Base-by-base conservation (phyloP, 2,329 filamentous ascomycete species). In the Cryphonectria radicalis region DNA sequence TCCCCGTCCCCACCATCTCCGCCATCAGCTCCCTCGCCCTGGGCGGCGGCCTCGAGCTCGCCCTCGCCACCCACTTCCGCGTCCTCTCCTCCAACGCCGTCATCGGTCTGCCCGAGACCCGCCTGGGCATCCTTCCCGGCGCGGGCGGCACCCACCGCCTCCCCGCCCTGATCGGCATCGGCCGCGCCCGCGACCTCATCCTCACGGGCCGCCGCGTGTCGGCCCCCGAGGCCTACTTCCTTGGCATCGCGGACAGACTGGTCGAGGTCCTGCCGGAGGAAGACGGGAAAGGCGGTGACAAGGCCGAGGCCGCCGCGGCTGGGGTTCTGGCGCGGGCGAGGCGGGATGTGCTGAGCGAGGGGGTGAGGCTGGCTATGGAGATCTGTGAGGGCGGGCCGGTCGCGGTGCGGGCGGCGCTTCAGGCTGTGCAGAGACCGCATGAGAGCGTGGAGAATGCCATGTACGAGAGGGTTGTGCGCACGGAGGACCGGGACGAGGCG, bases 61-160 rank as follows among this genome's bases (percentile, higher is more conserved):
- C 94, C 1, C 89, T 99, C 8, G 91, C 92, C 75, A 97, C 95
- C 1, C 91, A 96, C 81, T 90, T 99, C 81, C 93, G 96, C 75
- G 91, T 99, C 67, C 91, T 98, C 75, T 88, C 91, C 43, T 94
- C 93, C 55, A 92, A 91, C 46, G 92, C 94, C 22, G 84, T 86
- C 35, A 90, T 99, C 69, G 95, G 90, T 0, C 89, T 98, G 6
- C 96, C 96, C 1, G 96, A 99, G 81, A 98, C 96, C 1, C 88
- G 95, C 2, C 88, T 99, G 2, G 96, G 92, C 70, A 99, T 99
- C 79, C 92, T 99, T 74, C 96, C 96, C 3, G 96, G 96, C 72
- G 96, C 95, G 2, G 96, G 96, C 60, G 96, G 95, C 72, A 98
- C 95, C 0, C 93, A 94, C 81, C 91, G 96, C 13, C 89, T 99